Base-by-base conservation (phyloP, 805 yeast species). In the Myxozyma neotropica region DNA sequence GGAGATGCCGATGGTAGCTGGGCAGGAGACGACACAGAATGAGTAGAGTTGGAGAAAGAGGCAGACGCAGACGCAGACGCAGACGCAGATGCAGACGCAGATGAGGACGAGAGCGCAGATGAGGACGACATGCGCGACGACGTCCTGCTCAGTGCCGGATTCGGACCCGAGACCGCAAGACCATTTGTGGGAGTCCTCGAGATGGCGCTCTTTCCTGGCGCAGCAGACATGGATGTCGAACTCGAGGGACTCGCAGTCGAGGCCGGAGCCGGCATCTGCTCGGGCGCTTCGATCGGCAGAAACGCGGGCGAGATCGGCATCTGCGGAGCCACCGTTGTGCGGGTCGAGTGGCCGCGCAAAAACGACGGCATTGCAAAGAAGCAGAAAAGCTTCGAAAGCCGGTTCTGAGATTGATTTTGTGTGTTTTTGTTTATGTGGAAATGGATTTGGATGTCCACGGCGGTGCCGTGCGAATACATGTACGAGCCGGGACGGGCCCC, bases 261-360 rank as follows among this genome's bases (percentile, higher is more conserved):
- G n/a, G 47, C 21, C 26, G 35, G 17, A 13, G 15, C 26, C 27
- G 33, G 12, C 2, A 21, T 23, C 50, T 24, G 50, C 50, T 15
- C 24, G 24, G 26, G 26, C n/a, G 33, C 15, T 19, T 33, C 43
- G 31, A 47, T 36, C 43, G 52, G 52, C 52, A 47, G 24, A 23
- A 35, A 35, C 52, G 52, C 52, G 23, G 52, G 52, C 38, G 43
- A 23, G 7, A 36, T 36, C 39, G 45, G 46, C 45, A 40, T 38
- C 46, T 24, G 39, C 43, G 43, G 53, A 10, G 53, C 31, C 53
- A 15, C 23, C 42, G 53, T 31, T 23, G 43, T 31, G 53, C 44
- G 53, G 8, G 53, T 36, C 53, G 44, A 39, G 35, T 39, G 53
- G 8, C 42, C 43, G 13, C 53, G 53, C 33, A 48, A 31, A 48